Evolutionary conservation across 2,329 filamentous ascomycete species (phyloP).

Genomic region (Fusarium sarcochroum): DNA sequence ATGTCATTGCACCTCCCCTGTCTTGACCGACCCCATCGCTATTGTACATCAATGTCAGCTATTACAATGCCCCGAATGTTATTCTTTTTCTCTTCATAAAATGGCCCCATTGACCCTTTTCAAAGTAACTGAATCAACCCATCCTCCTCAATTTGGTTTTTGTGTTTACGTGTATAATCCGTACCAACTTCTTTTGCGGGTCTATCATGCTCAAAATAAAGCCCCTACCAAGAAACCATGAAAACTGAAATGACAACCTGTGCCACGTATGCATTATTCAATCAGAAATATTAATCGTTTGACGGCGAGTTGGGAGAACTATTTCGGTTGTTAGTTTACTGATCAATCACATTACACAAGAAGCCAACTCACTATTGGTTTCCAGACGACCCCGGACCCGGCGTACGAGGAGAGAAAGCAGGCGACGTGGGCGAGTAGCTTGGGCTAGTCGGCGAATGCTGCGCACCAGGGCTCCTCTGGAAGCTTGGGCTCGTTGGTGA

Average conservation of each 20-base stretch:
- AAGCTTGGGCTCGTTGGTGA: slow-evolving; percentile 75
- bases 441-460: slow-evolving; percentile 76
- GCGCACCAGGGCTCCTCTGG: slow-evolving; percentile 67
- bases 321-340: slow-evolving; percentile 45
- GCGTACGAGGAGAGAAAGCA: slow-evolving; percentile 62
- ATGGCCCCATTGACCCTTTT: slow-evolving; percentile 18
- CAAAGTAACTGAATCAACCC: slow-evolving; percentile 9
- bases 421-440: slow-evolving; percentile 77
- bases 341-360: not conserved
- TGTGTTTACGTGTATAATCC: slow-evolving; percentile 34
- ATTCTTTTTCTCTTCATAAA: slow-evolving; percentile 21
- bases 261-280: slow-evolving; percentile 54
- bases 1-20: slow-evolving; percentile 39
- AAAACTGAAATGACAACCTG: slow-evolving; percentile 51
- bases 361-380: slow-evolving; percentile 57
- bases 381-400: slow-evolving; percentile 60
- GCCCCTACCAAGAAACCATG: slow-evolving; percentile 36
- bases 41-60: slow-evolving; percentile 47
- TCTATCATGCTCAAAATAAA: slow-evolving; percentile 49
- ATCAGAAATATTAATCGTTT: slow-evolving; percentile 56
- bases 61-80: slow-evolving; percentile 43
- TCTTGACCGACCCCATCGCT: slow-evolving; percentile 37
- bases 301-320: slow-evolving; percentile 62
- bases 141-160: slow-evolving; percentile 31
- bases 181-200: slow-evolving; percentile 43